phyloP scores from a whole-genome alignment of 257 asterid genomes.

The Forsythia viridissima region DNA sequence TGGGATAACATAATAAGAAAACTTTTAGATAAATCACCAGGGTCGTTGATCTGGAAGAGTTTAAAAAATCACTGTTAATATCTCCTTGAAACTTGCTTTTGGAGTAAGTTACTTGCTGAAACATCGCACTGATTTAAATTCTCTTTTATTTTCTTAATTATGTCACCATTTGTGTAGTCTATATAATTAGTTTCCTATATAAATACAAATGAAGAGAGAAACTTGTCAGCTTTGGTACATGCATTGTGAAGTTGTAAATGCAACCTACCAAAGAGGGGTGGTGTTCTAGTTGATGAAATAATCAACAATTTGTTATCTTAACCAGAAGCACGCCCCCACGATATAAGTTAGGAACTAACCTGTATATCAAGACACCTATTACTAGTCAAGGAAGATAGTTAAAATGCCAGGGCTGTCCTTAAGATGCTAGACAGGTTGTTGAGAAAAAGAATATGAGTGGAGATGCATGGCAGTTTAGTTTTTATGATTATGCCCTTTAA shows the following conservation, averaged over 20 bases:
- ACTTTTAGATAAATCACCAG: background rate
- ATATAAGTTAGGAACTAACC: background rate
- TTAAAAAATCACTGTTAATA: background rate
- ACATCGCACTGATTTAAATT: background rate
- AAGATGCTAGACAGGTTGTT: background rate
- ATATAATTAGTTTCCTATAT: background rate
- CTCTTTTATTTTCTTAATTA: background rate
- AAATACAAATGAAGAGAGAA: background rate
- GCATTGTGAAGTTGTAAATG: background rate
- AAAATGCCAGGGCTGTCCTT: background rate
- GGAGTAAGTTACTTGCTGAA: background rate
- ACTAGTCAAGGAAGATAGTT: background rate
- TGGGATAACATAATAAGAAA: background rate
- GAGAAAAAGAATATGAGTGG: background rate
- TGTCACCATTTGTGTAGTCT: background rate
- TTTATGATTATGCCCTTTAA: background rate
- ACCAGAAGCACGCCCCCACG: background rate
- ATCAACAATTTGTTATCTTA: background rate
- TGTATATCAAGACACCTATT: background rate
- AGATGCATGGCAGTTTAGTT: background rate
- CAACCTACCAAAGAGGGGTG: background rate
- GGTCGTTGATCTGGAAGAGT: background rate
- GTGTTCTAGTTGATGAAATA: constrained; percentile 6
- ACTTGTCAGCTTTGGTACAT: background rate
- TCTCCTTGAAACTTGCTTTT: background rate